Base-by-base conservation (phyloP, 2,329 filamentous ascomycete genomes). In the Hypomyces perniciosus region DNA sequence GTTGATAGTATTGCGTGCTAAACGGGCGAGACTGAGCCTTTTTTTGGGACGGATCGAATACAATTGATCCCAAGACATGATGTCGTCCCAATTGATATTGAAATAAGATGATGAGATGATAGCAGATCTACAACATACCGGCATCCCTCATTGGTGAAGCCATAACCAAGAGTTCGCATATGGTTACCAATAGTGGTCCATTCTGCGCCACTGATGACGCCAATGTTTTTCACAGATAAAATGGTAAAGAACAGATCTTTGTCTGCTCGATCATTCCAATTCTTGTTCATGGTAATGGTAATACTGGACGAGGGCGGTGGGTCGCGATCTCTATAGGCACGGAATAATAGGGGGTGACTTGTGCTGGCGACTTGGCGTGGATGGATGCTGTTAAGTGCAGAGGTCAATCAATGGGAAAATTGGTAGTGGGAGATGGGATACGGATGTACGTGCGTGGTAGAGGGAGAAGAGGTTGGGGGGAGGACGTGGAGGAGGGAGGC, bases 171-270 rank as follows among this genome's bases (percentile, higher is more conserved):
- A 34, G 68, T 65, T 54, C 80, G 73, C 80, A 83, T 83, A 55
- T 79, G 72, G 63, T 79, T 79, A 55, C 80, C 80, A 59, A 83
- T 83, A 37, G 74, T 79, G 29, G 72, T 77, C 80, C 80, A 83
- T 79, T 83, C 80, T 12, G 71, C 68, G 52, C 78, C 79, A 65
- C 78, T 83, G 65, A 83, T 82, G 61, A 82, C 73, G 56, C 79
- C 80, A 59, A 83, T 81, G 62, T 81, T 80, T 67, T 83, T 83
- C 44, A 81, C 76, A 4, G 76, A 79, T 37, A 83, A 66, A 53
- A 83, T 83, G 48, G 79, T 81, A 60, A 83, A 82, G 69, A 83
- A 83, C 43, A 83, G 69, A 62, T 83, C 80, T 62, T 80, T 81
- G 59, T 83, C 79, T 54, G 80, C 80, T 52, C 78, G 72, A 59